These are phyloP conservation scores for Fraxinus latifolia DNA, from an alignment of 305 asterid species.

Conservation along the genomic window DNA sequence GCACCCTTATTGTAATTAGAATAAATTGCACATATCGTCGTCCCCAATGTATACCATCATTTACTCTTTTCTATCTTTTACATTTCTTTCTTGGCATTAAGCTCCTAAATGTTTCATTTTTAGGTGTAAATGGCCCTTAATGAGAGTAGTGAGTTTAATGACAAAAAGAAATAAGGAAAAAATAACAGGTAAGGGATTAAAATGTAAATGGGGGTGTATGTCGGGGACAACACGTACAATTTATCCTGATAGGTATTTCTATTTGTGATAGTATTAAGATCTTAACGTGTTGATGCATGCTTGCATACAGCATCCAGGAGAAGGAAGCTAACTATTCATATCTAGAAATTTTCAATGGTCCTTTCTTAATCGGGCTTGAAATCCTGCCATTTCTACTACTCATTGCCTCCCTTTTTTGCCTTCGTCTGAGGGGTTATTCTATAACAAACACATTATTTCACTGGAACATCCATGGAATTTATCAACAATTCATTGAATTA, in stretches of 20 bases:
- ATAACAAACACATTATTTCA: not conserved
- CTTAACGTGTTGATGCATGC: not conserved
- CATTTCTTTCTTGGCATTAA: not conserved
- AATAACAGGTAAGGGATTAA: not conserved
- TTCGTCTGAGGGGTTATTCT: not conserved
- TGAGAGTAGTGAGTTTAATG: not conserved
- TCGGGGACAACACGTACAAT: not conserved
- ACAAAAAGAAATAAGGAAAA: not conserved
- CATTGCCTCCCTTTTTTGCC: not conserved
- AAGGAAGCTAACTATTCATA: constrained; percentile 4
- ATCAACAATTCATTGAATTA: not conserved
- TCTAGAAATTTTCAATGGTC: not conserved
- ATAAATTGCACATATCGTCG: not conserved
- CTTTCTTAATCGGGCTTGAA: not conserved
- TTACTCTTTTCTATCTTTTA: not conserved
- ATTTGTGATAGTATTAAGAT: not conserved
- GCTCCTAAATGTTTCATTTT: not conserved
- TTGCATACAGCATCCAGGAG: constrained; percentile 10
- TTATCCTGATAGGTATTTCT: not conserved
- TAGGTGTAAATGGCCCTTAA: not conserved
- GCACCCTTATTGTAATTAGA: not conserved
- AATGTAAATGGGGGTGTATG: not conserved
- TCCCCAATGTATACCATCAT: not conserved
- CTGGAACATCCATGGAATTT: not conserved
- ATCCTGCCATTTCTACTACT: not conserved